Percentiles rank a stretch among this genome's conserved stretches.
phyloP scores from a whole-genome alignment of 441 rosid species.

The Corymbia citriodora region DNA sequence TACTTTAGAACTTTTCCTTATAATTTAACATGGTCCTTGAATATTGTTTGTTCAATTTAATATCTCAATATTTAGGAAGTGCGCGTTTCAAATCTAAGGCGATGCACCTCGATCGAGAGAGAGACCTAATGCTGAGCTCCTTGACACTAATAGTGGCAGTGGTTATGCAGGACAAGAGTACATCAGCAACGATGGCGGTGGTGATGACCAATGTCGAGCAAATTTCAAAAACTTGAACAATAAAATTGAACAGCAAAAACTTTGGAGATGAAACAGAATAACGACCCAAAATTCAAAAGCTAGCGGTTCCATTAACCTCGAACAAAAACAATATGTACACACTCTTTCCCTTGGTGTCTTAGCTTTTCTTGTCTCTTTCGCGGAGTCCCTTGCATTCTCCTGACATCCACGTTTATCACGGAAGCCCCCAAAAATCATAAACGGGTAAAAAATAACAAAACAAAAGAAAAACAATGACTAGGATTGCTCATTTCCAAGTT shows the following conservation, averaged over 20 bases:
- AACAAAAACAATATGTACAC: background rate
- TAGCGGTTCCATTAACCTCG: background rate
- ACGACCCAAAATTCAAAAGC: background rate
- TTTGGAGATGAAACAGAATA: background rate
- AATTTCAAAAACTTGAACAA: no score
- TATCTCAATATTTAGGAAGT: background rate
- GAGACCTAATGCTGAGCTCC: background rate
- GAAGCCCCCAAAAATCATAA: background rate
- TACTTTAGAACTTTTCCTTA: background rate
- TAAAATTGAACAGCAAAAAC: background rate
- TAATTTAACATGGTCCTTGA: fast-evolving
- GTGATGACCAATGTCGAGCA: background rate
- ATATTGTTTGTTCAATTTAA: background rate
- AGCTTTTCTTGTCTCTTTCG: background rate
- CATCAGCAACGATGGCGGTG: background rate
- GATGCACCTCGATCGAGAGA: background rate
- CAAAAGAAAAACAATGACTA: background rate
- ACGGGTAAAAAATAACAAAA: no score
- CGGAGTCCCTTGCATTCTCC: background rate
- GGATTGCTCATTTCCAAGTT: background rate
- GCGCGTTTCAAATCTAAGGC: fast-evolving
- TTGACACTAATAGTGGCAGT: no score
- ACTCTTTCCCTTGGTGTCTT: background rate
- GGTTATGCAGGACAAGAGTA: no score
- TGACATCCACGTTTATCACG: background rate